phyloP scores from a whole-genome alignment of 805 yeast genomes.

The Sungouiozyma intestinalis region DNA sequence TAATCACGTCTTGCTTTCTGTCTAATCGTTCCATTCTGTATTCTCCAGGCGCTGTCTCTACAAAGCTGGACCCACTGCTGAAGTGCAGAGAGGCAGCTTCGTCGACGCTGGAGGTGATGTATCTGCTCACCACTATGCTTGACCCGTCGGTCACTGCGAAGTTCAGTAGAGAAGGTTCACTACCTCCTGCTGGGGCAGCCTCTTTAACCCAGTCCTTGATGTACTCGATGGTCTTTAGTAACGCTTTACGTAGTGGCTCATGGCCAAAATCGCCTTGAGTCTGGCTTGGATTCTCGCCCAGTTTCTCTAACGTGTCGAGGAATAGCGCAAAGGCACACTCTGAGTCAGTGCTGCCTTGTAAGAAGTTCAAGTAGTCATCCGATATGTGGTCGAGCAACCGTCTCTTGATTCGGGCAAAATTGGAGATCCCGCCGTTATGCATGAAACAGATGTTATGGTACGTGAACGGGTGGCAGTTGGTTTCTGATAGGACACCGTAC shows the following conservation, averaged over 20 bases:
- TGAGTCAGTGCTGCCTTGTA: slow-evolving; percentile 93
- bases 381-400: slow-evolving; percentile 57
- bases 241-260: slow-evolving; percentile 51
- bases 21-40: slow-evolving; percentile 91
- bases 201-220: slow-evolving; percentile 74
- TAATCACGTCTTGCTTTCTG: slow-evolving; percentile 86
- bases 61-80: slow-evolving; percentile 84
- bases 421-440: slow-evolving; percentile 91
- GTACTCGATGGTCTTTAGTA: slow-evolving; percentile 60
- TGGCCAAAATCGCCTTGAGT: slow-evolving; percentile 42
- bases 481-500: slow-evolving; percentile 86
- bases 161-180: slow-evolving; percentile 77
- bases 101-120: slow-evolving; percentile 78
- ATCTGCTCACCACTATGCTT: slow-evolving; percentile 75
- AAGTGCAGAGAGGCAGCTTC: slow-evolving; percentile 96
- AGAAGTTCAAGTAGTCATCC: slow-evolving; percentile 66
- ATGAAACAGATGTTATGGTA: slow-evolving; percentile 84
- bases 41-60: slow-evolving; percentile 83
- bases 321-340: slow-evolving; percentile 91
- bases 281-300: slow-evolving; percentile 63
- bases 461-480: slow-evolving; percentile 94
- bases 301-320: slow-evolving; percentile 59
- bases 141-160: slow-evolving; percentile 94
- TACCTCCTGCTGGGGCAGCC: slow-evolving; percentile 24
- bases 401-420: slow-evolving; percentile 65